Conservation (phyloP, 345 rosid species). For the Brassica juncea region DNA sequence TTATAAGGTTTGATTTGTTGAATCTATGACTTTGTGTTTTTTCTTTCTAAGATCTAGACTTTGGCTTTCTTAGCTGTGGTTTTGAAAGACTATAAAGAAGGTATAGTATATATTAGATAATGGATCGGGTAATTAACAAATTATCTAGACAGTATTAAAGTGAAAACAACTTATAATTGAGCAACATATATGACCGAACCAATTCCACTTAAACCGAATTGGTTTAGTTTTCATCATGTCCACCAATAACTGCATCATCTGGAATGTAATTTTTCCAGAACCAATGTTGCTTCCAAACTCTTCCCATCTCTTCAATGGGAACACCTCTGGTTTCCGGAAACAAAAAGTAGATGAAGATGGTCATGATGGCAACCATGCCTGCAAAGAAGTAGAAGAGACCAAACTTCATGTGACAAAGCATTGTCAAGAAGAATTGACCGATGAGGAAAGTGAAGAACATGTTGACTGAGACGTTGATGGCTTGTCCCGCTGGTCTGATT, state of each 20-base stretch:
- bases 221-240: background rate
- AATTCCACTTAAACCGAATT: background rate
- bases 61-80: background rate
- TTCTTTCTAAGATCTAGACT: background rate
- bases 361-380: constrained; percentile 58
- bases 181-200: background rate
- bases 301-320: constrained; percentile 63
- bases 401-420: constrained; percentile 63
- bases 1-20: background rate
- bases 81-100: background rate
- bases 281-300: constrained; percentile 55
- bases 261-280: background rate
- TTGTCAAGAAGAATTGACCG: constrained; percentile 52
- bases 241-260: background rate
- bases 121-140: background rate
- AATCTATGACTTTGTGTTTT: background rate
- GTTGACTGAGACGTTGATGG: constrained; percentile 44
- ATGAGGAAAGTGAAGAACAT: constrained; percentile 53
- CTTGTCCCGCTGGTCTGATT: constrained; percentile 45
- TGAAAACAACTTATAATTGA: background rate
- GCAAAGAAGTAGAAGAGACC: constrained; percentile 68
- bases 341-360: constrained; percentile 48
- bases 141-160: background rate
- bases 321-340: constrained; percentile 64
- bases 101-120: too few species aligned